Evolutionary conservation across 441 rosid species (phyloP).

Genomic region (Isatis lusitanica): DNA sequence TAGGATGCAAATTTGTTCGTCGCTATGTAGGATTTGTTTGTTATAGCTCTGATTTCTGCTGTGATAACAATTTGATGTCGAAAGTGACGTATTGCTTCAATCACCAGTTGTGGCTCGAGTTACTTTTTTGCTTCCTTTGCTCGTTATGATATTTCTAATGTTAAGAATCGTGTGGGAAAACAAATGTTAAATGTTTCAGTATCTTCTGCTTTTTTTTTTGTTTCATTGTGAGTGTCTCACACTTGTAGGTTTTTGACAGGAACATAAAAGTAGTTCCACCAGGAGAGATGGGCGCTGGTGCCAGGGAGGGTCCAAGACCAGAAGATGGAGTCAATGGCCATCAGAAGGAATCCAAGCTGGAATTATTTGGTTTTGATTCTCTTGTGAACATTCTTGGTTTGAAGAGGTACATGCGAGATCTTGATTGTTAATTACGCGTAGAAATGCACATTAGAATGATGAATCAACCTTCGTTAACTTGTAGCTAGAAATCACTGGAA

Average conservation of each 20-base stretch:
- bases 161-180: neutral
- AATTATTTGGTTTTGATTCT: slow-evolving; percentile 98
- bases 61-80: neutral
- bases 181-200: neutral
- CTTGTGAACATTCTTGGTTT: slow-evolving; percentile 98
- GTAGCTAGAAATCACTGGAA: neutral
- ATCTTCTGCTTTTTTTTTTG: neutral
- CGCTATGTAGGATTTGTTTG: neutral
- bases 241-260: slow-evolving; percentile 50
- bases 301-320: slow-evolving; percentile 44
- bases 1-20: slow-evolving; percentile 18
- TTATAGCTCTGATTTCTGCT: neutral
- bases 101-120: neutral
- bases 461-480: neutral
- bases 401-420: slow-evolving; percentile 57
- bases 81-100: slow-evolving; percentile 9
- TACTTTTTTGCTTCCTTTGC: neutral
- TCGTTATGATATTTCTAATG: neutral
- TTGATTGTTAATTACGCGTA: neutral
- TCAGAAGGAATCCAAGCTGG: slow-evolving; percentile 69
- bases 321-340: slow-evolving; percentile 61
- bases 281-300: slow-evolving; percentile 39
- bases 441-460: neutral
- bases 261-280: slow-evolving; percentile 49
- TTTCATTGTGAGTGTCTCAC: slow-evolving; percentile 29